phyloP scores from a whole-genome alignment of 306 rosid species.

The Calophaca sinica region DNA sequence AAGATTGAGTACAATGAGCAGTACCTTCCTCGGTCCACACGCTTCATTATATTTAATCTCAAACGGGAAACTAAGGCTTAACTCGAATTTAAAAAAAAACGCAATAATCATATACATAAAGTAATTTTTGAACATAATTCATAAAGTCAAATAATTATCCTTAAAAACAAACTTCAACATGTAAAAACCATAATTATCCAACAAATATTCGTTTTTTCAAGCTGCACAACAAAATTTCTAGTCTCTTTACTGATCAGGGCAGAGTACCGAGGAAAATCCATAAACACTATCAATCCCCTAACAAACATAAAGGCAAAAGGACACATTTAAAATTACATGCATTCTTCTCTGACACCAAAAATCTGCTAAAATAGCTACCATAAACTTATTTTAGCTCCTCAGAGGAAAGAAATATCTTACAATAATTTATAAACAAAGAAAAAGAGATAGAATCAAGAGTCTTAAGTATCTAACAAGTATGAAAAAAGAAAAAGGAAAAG shows the following conservation, averaged over 20 bases:
- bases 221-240: constrained; percentile 2
- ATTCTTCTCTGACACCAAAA: neutral
- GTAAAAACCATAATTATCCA: too few species aligned
- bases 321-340: neutral
- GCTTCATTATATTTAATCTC: too few species aligned
- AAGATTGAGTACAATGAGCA: too few species aligned
- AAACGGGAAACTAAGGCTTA: too few species aligned
- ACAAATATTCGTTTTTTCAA: too few species aligned
- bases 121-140: too few species aligned
- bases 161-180: too few species aligned
- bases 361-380: neutral
- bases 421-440: constrained; percentile 23
- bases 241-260: neutral
- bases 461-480: constrained; percentile 28
- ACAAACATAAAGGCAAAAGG: neutral
- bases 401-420: constrained; percentile 20
- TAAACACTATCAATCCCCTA: neutral
- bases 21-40: too few species aligned
- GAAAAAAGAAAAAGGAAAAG: constrained; percentile 48
- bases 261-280: neutral
- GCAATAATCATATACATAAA: too few species aligned
- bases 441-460: constrained; percentile 42
- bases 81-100: too few species aligned
- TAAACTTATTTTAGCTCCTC: neutral
- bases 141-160: too few species aligned